Evolutionary conservation across 176 grass and related monocot species (phyloP), one percentile per base, ranked within the genome.

Genomic region (Olyra latifolia): DNA sequence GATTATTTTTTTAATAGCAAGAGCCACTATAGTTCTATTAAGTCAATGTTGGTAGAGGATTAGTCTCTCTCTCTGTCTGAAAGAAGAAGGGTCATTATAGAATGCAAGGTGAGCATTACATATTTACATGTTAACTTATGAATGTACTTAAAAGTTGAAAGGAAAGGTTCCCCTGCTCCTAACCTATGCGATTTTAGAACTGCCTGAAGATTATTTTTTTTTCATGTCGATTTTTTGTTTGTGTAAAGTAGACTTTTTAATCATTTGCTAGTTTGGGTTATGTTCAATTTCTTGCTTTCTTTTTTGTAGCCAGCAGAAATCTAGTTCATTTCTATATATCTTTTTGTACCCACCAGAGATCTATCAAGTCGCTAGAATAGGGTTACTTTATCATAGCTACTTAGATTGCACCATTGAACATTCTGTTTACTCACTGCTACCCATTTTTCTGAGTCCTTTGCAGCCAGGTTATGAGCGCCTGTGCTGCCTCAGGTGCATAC

Each of bases 401-500:
- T 77, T 76, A 2, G 43, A 32, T 82, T 28, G 7, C 16, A 5
- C n/a, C 73, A 50, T 25, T 45, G 19, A 58, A 19, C 54, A 54
- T 77, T 69, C 14, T 46, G 1, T 67, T 35, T 66, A 45, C 23
- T 46, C 20, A 11, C 14, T 30, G 19, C 64, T 71, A 42, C 38
- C 50, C 5, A 53, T 58, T 63, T 60, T 52, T n/a, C 29, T 7
- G 72, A 72, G 38, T 62, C 22, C 14, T 63, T 44, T 76, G 68
- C 88, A 94, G 84, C 92, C 89, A 7, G 89, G 92, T 35, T 89
- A 94, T 48, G 92, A 91, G 67, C 84, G 86, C 8, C 89, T 94
- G 23, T 94, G 92, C 72, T 94, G 89, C 71, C 89, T 94, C 17
- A 77, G 84, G 32, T 94, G 92, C 84, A 91, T 94, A 74, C 92